These are phyloP conservation scores for Phytophthora cactorum DNA, from an alignment of 352 stramenopile genomes.

Conservation along the genomic window DNA sequence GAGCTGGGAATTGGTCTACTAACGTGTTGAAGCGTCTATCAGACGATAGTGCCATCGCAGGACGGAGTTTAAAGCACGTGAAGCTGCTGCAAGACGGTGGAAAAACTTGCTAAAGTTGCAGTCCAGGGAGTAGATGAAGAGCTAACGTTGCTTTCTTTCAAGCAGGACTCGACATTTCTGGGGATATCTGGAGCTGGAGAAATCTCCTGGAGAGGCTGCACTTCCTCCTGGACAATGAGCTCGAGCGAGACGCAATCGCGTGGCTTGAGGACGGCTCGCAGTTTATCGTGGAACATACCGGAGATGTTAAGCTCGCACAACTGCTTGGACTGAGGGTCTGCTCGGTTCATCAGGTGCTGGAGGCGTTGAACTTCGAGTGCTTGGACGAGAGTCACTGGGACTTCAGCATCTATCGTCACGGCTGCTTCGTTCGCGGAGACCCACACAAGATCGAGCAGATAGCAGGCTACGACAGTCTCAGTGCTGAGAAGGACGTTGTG, in stretches of 20 bases:
- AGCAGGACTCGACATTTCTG: slow-evolving; percentile 9
- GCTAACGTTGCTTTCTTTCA: neutral
- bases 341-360: slow-evolving; percentile 29
- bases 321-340: slow-evolving; percentile 25
- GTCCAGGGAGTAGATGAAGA: neutral
- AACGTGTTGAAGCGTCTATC: neutral
- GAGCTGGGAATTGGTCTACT: neutral
- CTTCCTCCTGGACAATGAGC: slow-evolving; percentile 24
- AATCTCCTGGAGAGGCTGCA: slow-evolving; percentile 30
- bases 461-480: neutral
- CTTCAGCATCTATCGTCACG: slow-evolving; percentile 29
- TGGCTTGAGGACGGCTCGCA: slow-evolving; percentile 29
- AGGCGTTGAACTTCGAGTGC: slow-evolving; percentile 32
- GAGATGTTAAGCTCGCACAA: slow-evolving; percentile 18
- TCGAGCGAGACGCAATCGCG: slow-evolving; percentile 13
- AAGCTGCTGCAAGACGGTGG: slow-evolving; percentile 26
- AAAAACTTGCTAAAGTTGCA: neutral
- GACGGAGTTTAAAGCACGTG: slow-evolving; percentile 17
- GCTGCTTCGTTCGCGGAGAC: slow-evolving; percentile 27
- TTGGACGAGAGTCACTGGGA: slow-evolving; percentile 17
- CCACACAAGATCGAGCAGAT: slow-evolving; percentile 28
- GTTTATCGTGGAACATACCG: slow-evolving; percentile 19
- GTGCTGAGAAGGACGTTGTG: slow-evolving; percentile 12
- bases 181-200: slow-evolving; percentile 22
- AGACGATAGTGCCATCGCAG: slow-evolving; percentile 5